phyloP scores from a whole-genome alignment of 306 rosid genomes.

The Dryas octopetala region DNA sequence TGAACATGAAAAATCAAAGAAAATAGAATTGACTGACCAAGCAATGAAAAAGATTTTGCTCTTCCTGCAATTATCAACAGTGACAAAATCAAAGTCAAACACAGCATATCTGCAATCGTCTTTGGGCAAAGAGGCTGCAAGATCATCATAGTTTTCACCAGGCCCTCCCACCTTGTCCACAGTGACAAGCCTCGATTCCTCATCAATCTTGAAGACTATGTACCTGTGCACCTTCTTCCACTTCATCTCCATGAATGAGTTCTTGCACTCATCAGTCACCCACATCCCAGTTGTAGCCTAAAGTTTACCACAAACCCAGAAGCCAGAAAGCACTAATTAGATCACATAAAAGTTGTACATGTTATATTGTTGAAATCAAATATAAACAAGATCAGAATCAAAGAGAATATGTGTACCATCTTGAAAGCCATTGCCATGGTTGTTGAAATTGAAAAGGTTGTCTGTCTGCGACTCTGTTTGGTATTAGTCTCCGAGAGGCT shows the following conservation, averaged over 20 bases:
- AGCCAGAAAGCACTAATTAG: no score
- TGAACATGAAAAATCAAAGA: neutral
- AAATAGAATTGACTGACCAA: constrained; percentile 45
- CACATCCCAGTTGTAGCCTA: constrained; percentile 99
- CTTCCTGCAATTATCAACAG: constrained; percentile 95
- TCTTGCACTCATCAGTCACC: constrained; percentile 99
- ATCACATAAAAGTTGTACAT: neutral
- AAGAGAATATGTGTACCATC: constrained; percentile 54
- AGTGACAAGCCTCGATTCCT: constrained; percentile 72
- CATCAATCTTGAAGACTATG: constrained; percentile 98
- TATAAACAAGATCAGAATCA: neutral
- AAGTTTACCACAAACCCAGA: no score
- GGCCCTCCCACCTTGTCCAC: constrained; percentile 96
- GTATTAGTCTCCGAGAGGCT: neutral
- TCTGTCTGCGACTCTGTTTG: constrained; percentile 1
- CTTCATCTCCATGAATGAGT: constrained; percentile 95
- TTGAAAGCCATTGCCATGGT: constrained; percentile 99
- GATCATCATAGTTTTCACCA: constrained; percentile 77
- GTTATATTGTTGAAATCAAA: neutral
- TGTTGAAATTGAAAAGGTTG: constrained; percentile 19
- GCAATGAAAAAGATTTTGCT: constrained; percentile 99
- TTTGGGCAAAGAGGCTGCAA: constrained; percentile 77
- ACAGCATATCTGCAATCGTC: constrained; percentile 97
- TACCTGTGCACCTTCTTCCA: constrained; percentile 94
- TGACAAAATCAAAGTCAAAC: constrained; percentile 93